These are phyloP conservation scores for Yarrowia keelungensis DNA, from an alignment of 805 yeast species.

Conservation along the genomic window DNA sequence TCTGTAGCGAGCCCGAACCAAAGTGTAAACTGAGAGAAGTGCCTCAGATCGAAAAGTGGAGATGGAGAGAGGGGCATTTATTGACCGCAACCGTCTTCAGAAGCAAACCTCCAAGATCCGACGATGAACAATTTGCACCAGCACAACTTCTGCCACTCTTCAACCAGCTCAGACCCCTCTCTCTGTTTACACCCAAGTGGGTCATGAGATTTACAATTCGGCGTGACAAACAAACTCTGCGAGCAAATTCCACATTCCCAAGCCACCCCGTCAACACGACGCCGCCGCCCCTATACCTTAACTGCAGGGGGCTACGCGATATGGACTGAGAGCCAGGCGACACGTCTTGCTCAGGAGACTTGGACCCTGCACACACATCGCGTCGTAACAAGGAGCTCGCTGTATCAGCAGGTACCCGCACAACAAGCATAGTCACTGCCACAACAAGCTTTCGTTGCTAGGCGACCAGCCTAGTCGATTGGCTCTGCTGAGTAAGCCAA, in stretches of 20 bases:
- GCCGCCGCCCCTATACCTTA: conserved; percentile 11
- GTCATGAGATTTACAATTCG: conserved; percentile 12
- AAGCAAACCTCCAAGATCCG: not conserved
- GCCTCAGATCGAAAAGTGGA: not conserved
- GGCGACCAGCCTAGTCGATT: not conserved
- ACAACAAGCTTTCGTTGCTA: conserved; percentile 11
- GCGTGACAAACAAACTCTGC: conserved; percentile 21
- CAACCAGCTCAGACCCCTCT: no score
- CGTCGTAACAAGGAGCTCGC: conserved; percentile 8
- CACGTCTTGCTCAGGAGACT: not conserved
- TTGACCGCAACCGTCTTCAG: not conserved
- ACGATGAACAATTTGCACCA: not conserved
- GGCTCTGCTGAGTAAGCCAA: no score
- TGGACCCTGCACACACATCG: conserved; percentile 1
- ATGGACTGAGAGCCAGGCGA: not conserved
- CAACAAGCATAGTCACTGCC: no score
- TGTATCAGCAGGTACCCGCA: conserved; percentile 28
- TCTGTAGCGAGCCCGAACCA: not conserved
- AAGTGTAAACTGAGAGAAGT: conserved; percentile 1
- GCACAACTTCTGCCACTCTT: not conserved
- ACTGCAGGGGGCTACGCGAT: conserved; percentile 3
- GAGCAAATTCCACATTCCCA: conserved; percentile 12
- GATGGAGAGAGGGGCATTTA: no score
- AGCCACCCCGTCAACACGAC: conserved; percentile 25
- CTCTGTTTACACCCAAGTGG: conserved; percentile 3